A percentile compares a stretch with the other conserved stretches of the same genome.
These are phyloP conservation scores for Saccharomycopsis hybrid DNA, from an alignment of 1,139 yeast species.

Conservation along the genomic window DNA sequence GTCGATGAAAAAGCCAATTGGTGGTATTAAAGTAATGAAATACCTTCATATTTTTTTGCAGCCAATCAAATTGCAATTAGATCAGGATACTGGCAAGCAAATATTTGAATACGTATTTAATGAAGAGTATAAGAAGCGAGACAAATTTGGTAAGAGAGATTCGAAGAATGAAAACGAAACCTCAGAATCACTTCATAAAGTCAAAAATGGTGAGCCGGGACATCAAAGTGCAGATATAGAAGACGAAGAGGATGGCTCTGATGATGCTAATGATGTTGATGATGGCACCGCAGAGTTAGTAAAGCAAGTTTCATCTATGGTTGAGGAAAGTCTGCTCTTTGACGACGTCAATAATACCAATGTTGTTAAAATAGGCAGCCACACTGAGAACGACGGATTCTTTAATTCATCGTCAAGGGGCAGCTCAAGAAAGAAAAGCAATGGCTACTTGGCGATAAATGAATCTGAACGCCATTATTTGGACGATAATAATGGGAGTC, in stretches of 20 bases:
- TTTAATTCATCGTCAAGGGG: neutral
- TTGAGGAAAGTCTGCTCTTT: too few species aligned
- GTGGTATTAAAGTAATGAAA: slow-evolving; percentile 72
- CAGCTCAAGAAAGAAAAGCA: too few species aligned
- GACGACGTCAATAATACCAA: neutral
- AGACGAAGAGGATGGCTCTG: slow-evolving; percentile 6
- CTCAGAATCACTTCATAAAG: slow-evolving; percentile 10
- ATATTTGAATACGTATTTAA: slow-evolving; percentile 66
- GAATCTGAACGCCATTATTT: too few species aligned
- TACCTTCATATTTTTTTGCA: slow-evolving; percentile 44
- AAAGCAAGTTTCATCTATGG: too few species aligned
- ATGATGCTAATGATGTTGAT: too few species aligned
- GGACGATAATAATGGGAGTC: neutral
- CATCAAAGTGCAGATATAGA: too few species aligned
- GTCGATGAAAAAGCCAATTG: slow-evolving; percentile 74
- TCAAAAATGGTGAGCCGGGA: slow-evolving; percentile 6
- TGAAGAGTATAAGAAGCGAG: slow-evolving; percentile 26
- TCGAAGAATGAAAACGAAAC: slow-evolving; percentile 11
- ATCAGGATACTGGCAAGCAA: slow-evolving; percentile 56
- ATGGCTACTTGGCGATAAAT: too few species aligned
- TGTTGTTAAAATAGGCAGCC: too few species aligned
- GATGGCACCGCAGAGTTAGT: too few species aligned
- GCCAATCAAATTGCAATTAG: slow-evolving; percentile 70
- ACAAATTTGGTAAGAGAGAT: too few species aligned
- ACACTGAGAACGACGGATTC: neutral